Evolutionary conservation across 192 early-diverging fungal genomes (phyloP).

Genomic region (Backusella circina): DNA sequence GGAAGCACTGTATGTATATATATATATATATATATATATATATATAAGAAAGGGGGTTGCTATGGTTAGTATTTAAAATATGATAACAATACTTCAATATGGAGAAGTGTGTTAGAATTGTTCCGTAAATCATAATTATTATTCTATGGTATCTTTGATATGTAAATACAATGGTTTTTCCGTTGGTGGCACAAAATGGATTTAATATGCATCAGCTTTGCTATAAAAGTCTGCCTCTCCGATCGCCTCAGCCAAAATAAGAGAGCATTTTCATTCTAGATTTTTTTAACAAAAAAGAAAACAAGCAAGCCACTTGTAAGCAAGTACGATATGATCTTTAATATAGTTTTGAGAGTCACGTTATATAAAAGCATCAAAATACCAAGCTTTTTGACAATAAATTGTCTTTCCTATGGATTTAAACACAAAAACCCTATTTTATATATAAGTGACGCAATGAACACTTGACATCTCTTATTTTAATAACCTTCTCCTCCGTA

Average conservation of each 20-base stretch:
- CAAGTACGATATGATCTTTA: background rate
- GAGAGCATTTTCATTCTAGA: background rate
- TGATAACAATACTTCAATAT: background rate
- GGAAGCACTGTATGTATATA: too few species aligned
- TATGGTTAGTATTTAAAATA: background rate
- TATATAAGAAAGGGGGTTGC: background rate
- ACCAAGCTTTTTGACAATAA: background rate
- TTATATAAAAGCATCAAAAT: background rate
- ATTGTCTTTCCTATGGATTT: background rate
- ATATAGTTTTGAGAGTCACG: too few species aligned
- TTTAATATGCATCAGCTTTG: background rate
- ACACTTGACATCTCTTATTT: slow-evolving; percentile 2
- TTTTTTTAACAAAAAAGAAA: too few species aligned
- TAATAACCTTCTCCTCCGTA: background rate
- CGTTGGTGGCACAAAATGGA: background rate
- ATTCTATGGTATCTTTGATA: background rate
- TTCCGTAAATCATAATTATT: background rate
- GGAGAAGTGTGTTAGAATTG: background rate
- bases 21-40: background rate
- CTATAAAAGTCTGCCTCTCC: background rate
- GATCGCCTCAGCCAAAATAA: background rate
- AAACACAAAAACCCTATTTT: background rate
- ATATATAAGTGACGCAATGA: background rate
- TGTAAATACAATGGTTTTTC: background rate
- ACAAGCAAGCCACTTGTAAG: background rate